Evolutionary conservation across 352 stramenopile genomes (phyloP).

Genomic region (Globisporangium carolinianum): DNA sequence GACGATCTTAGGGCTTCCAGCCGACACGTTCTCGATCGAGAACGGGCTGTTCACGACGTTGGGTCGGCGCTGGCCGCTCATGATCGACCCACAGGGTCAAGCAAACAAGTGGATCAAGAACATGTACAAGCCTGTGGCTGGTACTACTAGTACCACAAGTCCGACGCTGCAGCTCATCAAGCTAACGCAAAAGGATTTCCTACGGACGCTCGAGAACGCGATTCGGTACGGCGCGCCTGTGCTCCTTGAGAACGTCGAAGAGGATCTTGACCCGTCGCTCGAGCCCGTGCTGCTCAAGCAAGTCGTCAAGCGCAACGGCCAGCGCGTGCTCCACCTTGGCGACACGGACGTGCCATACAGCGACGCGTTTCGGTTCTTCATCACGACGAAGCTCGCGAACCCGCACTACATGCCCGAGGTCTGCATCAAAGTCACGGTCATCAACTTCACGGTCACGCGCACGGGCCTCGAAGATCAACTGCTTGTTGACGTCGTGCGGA

Average conservation of each 20-base stretch:
- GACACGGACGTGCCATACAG: conserved; percentile 91
- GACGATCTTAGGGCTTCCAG: conserved; percentile 89
- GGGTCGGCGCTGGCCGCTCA: conserved; percentile 87
- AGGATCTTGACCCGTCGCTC: conserved; percentile 89
- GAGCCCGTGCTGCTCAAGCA: conserved; percentile 92
- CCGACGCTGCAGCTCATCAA: conserved; percentile 90
- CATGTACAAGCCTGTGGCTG: conserved; percentile 68
- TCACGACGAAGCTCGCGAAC: conserved; percentile 93
- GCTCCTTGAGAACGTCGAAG: conserved; percentile 92
- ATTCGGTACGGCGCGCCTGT: conserved; percentile 89
- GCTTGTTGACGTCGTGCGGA: conserved; percentile 89
- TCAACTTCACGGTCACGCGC: conserved; percentile 94
- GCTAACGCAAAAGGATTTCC: conserved; percentile 88
- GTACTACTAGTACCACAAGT: conserved; percentile 1
- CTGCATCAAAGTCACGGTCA: conserved; percentile 93
- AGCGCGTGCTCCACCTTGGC: conserved; percentile 85
- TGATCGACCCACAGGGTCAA: conserved; percentile 93
- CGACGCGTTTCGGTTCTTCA: conserved; percentile 91
- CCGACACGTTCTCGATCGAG: conserved; percentile 91
- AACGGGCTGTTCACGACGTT: conserved; percentile 91
- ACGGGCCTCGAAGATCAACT: conserved; percentile 90
- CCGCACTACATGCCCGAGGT: conserved; percentile 94
- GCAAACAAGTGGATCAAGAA: conserved; percentile 94
- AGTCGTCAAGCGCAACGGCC: conserved; percentile 89
- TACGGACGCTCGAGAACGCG: conserved; percentile 89